Percentiles rank a stretch among this genome's conserved stretches.
phyloP scores from a whole-genome alignment of 108 stramenopile species.

The Skeletonema menzelii region DNA sequence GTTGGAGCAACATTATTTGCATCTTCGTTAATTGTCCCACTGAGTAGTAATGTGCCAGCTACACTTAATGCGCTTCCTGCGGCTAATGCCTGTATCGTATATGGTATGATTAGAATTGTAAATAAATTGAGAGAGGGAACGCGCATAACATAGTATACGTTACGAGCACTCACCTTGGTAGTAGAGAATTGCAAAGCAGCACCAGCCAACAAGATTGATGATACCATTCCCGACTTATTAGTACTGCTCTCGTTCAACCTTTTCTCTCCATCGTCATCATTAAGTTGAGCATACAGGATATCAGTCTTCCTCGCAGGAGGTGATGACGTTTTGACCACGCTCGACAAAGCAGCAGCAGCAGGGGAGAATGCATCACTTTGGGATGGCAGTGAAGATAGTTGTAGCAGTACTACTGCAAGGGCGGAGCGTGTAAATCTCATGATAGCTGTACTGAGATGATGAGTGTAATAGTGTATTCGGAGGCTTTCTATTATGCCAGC shows the following conservation, averaged over 20 bases:
- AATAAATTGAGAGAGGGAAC: background rate
- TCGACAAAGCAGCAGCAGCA: too few species aligned
- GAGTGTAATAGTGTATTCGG: too few species aligned
- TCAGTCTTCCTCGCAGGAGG: background rate
- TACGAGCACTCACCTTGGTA: background rate
- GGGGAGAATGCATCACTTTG: background rate
- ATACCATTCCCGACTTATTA: background rate
- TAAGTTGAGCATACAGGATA: background rate
- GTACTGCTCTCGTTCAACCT: background rate
- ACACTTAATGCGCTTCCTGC: background rate
- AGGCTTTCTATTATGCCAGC: too few species aligned
- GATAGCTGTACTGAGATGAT: too few species aligned
- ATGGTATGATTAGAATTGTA: background rate
- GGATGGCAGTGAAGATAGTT: background rate
- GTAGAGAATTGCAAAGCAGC: background rate
- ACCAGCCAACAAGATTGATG: background rate
- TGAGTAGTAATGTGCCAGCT: background rate
- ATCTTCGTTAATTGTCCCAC: background rate
- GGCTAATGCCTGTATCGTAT: background rate
- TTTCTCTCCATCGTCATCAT: background rate
- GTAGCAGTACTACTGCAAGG: background rate
- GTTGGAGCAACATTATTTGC: background rate
- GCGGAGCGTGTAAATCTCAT: background rate
- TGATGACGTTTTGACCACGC: background rate
- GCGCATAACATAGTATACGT: background rate